These are phyloP conservation scores for Onygena corvina DNA, from an alignment of 2,329 filamentous ascomycete genomes.

Conservation along the genomic window DNA sequence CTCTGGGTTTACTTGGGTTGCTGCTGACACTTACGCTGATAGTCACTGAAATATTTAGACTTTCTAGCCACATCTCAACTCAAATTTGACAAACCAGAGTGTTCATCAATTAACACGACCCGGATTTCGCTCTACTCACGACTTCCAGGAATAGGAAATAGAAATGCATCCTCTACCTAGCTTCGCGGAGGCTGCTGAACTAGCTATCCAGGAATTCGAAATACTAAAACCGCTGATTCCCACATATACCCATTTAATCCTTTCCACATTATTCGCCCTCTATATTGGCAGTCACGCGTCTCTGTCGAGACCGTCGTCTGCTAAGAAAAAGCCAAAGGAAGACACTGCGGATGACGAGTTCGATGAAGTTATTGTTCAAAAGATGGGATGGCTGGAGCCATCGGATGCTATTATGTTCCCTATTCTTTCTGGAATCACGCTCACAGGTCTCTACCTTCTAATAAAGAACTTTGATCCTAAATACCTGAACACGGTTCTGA, in stretches of 20 bases:
- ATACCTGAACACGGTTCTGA: slow-evolving; percentile 69
- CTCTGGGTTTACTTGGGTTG: too few species aligned
- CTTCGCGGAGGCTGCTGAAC: slow-evolving; percentile 30
- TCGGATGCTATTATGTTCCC: slow-evolving; percentile 79
- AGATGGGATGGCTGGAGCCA: slow-evolving; percentile 57
- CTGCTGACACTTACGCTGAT: neutral
- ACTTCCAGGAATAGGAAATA: neutral
- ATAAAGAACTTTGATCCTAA: slow-evolving; percentile 80
- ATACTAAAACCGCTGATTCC: slow-evolving; percentile 38
- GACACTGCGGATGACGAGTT: slow-evolving; percentile 42
- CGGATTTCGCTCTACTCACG: too few species aligned
- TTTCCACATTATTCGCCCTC: slow-evolving; percentile 68
- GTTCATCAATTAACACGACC: too few species aligned
- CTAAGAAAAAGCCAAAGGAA: slow-evolving; percentile 42
- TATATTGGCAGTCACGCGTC: slow-evolving; percentile 77
- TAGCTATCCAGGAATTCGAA: slow-evolving; percentile 35
- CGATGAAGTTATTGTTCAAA: slow-evolving; percentile 42
- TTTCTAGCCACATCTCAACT: slow-evolving; percentile 4
- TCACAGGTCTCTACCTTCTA: slow-evolving; percentile 70
- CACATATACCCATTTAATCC: slow-evolving; percentile 49
- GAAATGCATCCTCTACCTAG: slow-evolving; percentile 27
- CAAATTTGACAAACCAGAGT: too few species aligned
- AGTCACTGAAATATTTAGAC: neutral
- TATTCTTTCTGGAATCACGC: slow-evolving; percentile 57
- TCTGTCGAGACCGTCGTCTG: slow-evolving; percentile 69